phyloP scores from a whole-genome alignment of 1,284 basidiomycete species.

The Phellinidium pouzarii region DNA sequence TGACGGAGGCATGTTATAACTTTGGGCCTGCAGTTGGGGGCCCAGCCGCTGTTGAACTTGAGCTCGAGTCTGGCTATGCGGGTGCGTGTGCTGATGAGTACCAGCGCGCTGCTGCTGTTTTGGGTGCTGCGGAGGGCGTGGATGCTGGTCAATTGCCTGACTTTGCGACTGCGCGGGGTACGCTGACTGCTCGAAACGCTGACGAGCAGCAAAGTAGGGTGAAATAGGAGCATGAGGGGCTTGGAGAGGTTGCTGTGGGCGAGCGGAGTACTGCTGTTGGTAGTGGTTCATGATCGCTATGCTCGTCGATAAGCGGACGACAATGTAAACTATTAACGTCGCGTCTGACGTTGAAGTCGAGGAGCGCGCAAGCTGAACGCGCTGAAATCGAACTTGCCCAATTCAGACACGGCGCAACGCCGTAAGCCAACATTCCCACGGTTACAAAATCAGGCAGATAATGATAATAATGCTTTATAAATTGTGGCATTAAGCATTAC shows the following conservation, averaged over 20 bases:
- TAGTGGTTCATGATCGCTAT: conserved; percentile 13
- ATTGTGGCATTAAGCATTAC: conserved; percentile 1
- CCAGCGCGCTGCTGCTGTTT: conserved; percentile 5
- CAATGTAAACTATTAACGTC: too few relatives aligned
- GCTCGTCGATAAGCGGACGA: neutral
- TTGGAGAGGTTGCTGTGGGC: neutral
- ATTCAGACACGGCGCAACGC: neutral
- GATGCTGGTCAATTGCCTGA: conserved; percentile 2
- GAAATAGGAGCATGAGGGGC: conserved; percentile 4
- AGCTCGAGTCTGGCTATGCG: conserved; percentile 8
- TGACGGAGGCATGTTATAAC: neutral
- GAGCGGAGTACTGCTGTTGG: conserved; percentile 9
- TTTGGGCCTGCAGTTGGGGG: neutral
- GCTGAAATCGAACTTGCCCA: neutral
- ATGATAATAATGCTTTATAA: neutral
- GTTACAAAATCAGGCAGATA: neutral
- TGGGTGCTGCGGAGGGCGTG: conserved; percentile 8
- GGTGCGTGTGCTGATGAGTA: neutral
- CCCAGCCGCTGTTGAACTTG: neutral
- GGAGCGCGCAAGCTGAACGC: neutral
- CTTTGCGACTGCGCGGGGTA: conserved; percentile 7
- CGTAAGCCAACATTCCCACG: neutral
- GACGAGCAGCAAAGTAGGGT: conserved; percentile 15
- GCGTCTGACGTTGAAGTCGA: neutral
- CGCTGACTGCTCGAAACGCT: conserved; percentile 9